These are phyloP conservation scores for Cystofilobasidium macerans DNA, from an alignment of 768 basidiomycete species.

Conservation along the genomic window DNA sequence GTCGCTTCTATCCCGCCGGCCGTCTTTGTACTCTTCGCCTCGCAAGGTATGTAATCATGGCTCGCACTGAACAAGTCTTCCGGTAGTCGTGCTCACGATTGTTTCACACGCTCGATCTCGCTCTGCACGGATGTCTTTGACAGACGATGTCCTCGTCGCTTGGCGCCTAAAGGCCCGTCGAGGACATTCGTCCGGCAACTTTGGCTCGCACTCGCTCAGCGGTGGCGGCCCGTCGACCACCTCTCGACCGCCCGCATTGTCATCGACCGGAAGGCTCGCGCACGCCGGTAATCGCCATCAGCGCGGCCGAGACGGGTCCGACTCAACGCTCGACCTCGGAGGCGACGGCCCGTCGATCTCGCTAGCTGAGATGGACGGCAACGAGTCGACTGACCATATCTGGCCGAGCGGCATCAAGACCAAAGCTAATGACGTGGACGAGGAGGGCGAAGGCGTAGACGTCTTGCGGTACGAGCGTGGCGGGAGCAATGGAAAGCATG, in stretches of 20 bases:
- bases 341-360: neutral
- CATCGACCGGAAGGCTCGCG: neutral
- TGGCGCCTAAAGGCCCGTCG: neutral
- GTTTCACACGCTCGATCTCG: too few relatives aligned
- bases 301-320: neutral
- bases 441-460: too few relatives aligned
- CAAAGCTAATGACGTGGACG: too few relatives aligned
- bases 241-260: neutral
- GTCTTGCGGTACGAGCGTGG: too few relatives aligned
- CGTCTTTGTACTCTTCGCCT: neutral
- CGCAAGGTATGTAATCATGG: neutral
- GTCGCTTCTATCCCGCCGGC: neutral
- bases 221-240: too few relatives aligned
- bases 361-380: neutral
- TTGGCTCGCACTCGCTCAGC: neutral
- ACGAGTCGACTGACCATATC: constrained; percentile 3
- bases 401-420: neutral
- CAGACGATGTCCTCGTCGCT: neutral
- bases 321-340: neutral
- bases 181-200: neutral
- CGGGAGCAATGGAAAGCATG: too few relatives aligned
- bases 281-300: neutral
- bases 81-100: neutral
- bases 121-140: neutral
- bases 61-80: neutral